Percentiles rank a stretch among this genome's conserved stretches.
Evolutionary conservation across 139 green algal species (phyloP).

Genomic region (Helicosporidium sp.): DNA sequence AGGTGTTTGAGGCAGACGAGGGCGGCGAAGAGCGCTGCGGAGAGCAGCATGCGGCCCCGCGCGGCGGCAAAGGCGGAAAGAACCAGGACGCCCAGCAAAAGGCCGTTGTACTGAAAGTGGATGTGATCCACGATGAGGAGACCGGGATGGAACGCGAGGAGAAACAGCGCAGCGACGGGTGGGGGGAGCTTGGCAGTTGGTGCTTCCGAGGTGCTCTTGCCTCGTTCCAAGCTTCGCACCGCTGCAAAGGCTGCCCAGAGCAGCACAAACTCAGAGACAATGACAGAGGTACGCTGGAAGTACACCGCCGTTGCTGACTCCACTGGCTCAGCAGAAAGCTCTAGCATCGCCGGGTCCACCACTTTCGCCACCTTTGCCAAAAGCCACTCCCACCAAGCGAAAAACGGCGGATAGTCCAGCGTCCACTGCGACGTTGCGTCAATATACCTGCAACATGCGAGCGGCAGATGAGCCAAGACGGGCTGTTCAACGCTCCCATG

Average conservation of each 20-base stretch:
- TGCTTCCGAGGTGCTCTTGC: too few species aligned
- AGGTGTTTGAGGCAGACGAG: constrained; percentile 89
- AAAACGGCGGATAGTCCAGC: constrained; percentile 90
- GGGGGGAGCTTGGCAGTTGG: background rate
- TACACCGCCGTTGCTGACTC: too few species aligned
- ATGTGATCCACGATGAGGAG: constrained; percentile 91
- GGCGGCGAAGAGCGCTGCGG: constrained; percentile 45
- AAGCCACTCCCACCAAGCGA: constrained; percentile 77
- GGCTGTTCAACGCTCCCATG: too few species aligned
- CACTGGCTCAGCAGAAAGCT: too few species aligned
- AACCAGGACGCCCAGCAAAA: constrained; percentile 60
- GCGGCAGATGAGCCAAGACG: too few species aligned
- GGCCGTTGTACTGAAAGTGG: constrained; percentile 97
- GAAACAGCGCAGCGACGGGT: constrained; percentile 13
- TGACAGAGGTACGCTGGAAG: constrained; percentile 64
- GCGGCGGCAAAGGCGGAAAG: constrained; percentile 42
- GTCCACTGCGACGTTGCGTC: constrained; percentile 71
- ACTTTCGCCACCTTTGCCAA: constrained; percentile 37
- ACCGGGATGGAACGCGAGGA: constrained; percentile 36
- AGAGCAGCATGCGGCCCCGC: constrained; percentile 16
- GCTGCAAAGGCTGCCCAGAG: constrained; percentile 22
- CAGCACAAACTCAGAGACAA: constrained; percentile 39
- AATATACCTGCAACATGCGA: constrained; percentile 1
- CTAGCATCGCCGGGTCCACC: constrained; percentile 65
- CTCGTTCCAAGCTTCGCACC: too few species aligned